Evolutionary conservation across 2,329 filamentous ascomycete species (phyloP).

Genomic region (Stemphylium beticola): DNA sequence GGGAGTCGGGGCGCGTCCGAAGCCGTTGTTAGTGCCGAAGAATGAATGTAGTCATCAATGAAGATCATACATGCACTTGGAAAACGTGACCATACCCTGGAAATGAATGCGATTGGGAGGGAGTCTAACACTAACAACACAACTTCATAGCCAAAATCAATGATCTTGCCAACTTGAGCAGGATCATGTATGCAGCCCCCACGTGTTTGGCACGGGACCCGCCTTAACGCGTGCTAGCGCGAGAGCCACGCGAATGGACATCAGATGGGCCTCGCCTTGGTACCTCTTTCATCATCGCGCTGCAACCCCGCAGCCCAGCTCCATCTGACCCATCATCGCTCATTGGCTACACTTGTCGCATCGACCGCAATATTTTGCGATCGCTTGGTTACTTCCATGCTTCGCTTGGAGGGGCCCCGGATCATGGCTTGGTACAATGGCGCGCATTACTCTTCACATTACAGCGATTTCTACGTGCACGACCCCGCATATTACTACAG

Average conservation of each 20-base stretch:
- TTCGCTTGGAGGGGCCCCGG: background rate
- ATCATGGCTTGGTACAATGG: background rate
- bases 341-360: background rate
- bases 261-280: no score
- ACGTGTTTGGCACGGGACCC: no score
- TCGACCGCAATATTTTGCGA: background rate
- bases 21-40: background rate
- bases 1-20: conserved; percentile 1
- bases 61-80: background rate
- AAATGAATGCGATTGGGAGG: no score
- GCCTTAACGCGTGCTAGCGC: no score
- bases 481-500: background rate
- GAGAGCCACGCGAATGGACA: no score
- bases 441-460: background rate
- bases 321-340: background rate
- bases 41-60: background rate
- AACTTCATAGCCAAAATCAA: no score
- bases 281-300: background rate
- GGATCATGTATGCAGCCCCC: no score
- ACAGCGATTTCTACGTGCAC: background rate
- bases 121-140: no score
- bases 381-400: no score
- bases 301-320: background rate
- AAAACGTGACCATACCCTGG: background rate
- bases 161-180: no score